Evolutionary conservation across 305 asterid species (phyloP).

Genomic region (Fraxinus ornus): DNA sequence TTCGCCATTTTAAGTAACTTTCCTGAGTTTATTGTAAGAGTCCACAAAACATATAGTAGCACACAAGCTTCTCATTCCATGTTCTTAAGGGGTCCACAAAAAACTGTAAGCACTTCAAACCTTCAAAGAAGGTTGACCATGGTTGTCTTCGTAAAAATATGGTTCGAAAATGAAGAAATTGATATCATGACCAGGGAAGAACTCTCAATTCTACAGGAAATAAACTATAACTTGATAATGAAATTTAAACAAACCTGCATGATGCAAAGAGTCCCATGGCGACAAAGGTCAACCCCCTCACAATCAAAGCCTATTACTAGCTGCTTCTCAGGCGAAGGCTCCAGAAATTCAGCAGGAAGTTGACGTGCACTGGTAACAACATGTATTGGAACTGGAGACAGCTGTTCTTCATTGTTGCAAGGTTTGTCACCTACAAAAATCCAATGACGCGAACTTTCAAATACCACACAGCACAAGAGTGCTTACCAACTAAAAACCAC

Average conservation of each 20-base stretch:
- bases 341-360: conserved; percentile 86
- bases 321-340: conserved; percentile 68
- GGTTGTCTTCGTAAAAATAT: background rate
- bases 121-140: background rate
- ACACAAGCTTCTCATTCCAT: conserved; percentile 12
- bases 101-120: background rate
- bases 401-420: conserved; percentile 38
- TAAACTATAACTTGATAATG: conserved; percentile 5
- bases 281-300: conserved; percentile 98
- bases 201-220: background rate
- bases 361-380: conserved; percentile 73
- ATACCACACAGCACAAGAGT: background rate
- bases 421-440: conserved; percentile 49
- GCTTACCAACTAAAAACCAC: background rate
- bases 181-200: background rate
- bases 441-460: conserved; percentile 12
- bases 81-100: conserved; percentile 5
- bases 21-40: background rate
- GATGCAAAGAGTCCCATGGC: conserved; percentile 90
- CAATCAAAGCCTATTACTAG: conserved; percentile 91
- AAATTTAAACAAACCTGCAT: conserved; percentile 65
- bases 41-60: conserved; percentile 10
- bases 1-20: background rate
- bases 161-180: background rate
- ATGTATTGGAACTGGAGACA: conserved; percentile 68